Conservation (phyloP, 2,329 filamentous ascomycete species). For the Calonectria ilicicola region DNA sequence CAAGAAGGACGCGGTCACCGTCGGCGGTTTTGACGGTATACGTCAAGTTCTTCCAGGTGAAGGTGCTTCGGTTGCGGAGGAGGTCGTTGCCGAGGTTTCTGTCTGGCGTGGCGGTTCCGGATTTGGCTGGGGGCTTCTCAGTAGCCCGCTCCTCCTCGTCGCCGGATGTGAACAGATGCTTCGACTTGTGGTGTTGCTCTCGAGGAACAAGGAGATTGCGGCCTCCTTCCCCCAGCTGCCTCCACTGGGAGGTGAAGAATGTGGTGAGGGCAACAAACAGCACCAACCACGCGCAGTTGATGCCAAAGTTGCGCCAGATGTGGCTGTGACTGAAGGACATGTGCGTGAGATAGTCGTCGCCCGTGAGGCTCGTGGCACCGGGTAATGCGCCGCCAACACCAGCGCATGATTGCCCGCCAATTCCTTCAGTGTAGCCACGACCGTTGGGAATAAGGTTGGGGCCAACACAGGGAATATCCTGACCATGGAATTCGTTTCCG, state of each 20-base stretch:
- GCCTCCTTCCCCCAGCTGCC: not conserved
- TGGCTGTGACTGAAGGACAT: conserved; percentile 57
- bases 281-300: conserved; percentile 26
- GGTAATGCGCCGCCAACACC: not conserved
- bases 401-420: not conserved
- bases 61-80: conserved; percentile 56
- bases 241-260: conserved; percentile 20
- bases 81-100: conserved; percentile 23
- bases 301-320: conserved; percentile 38
- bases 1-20: conserved; percentile 48
- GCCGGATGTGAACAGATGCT: no score
- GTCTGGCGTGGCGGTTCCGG: no score
- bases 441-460: conserved; percentile 61
- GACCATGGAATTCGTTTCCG: conserved; percentile 65
- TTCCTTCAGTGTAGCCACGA: not conserved
- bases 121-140: no score
- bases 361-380: conserved; percentile 52
- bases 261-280: conserved; percentile 32
- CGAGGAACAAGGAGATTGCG: no score
- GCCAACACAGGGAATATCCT: conserved; percentile 61
- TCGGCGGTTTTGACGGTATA: conserved; percentile 73
- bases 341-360: conserved; percentile 64
- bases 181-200: no score
- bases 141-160: no score
- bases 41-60: conserved; percentile 78